Evolutionary conservation across 371 early-diverging fungal genomes (phyloP).

Genomic region (Dichotomocladium elegans): DNA sequence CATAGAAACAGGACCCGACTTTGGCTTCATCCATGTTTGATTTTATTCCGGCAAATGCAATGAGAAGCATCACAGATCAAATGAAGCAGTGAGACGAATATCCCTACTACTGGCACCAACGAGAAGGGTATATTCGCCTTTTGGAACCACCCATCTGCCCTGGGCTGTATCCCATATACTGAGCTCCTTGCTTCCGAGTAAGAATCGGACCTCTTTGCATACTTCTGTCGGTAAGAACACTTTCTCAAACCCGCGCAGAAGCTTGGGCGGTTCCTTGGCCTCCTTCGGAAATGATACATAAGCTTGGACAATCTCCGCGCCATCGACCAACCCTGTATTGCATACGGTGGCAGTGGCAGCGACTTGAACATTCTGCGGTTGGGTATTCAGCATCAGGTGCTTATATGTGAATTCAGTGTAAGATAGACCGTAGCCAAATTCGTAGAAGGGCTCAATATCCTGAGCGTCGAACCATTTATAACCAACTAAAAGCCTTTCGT

Average conservation of each 20-base stretch:
- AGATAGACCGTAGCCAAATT: slow-evolving; percentile 55
- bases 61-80: slow-evolving; percentile 8
- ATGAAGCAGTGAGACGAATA: slow-evolving; percentile 19
- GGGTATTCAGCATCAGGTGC: not conserved
- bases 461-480: slow-evolving; percentile 45
- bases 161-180: slow-evolving; percentile 29
- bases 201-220: slow-evolving; percentile 19
- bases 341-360: slow-evolving; percentile 21
- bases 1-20: no score
- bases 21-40: no score
- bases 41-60: no score
- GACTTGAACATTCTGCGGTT: not conserved
- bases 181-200: slow-evolving; percentile 16
- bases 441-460: slow-evolving; percentile 40
- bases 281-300: slow-evolving; percentile 38
- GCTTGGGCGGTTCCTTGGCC: slow-evolving; percentile 34
- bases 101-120: slow-evolving; percentile 46
- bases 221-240: slow-evolving; percentile 20
- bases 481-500: slow-evolving; percentile 46
- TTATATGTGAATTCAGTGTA: slow-evolving; percentile 51
- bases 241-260: slow-evolving; percentile 43
- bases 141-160: slow-evolving; percentile 25
- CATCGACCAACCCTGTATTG: slow-evolving; percentile 43
- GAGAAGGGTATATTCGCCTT: slow-evolving; percentile 28
- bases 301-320: slow-evolving; percentile 49